Percentiles rank a stretch among this genome's conserved stretches.
Conservation (phyloP, 441 rosid genomes). For the Adansonia rubrostipa region DNA sequence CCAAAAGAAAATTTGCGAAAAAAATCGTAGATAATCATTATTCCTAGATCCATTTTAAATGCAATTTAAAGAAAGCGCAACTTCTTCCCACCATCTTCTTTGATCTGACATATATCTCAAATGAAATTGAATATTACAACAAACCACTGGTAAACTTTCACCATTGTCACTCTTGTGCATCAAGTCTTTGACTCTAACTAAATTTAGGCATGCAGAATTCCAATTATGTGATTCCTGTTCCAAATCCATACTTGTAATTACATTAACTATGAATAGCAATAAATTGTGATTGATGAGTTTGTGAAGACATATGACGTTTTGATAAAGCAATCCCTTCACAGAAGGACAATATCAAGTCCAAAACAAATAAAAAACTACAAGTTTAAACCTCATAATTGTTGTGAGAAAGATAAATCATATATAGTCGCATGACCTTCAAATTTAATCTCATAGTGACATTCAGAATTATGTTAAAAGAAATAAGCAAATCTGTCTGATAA, state of each 20-base stretch:
- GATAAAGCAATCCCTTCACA: background rate
- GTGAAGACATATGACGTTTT: background rate
- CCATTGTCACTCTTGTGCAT: background rate
- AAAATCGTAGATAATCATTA: background rate
- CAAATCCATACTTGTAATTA: background rate
- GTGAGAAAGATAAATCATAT: background rate
- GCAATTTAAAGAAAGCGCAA: background rate
- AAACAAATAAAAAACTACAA: background rate
- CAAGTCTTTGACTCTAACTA: background rate
- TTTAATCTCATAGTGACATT: background rate
- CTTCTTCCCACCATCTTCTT: background rate
- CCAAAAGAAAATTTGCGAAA: background rate
- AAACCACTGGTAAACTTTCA: background rate
- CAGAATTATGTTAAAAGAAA: constrained; percentile 1
- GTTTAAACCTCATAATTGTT: background rate
- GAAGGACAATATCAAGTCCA: constrained; percentile 4
- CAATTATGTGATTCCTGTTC: background rate
- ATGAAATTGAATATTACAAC: background rate
- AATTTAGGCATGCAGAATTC: background rate
- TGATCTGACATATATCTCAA: background rate
- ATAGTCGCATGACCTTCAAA: background rate
- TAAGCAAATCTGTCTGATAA: background rate
- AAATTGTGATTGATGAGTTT: background rate
- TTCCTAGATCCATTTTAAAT: background rate
- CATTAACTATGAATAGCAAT: background rate